phyloP scores from a whole-genome alignment of 371 early-diverging fungal genomes.

The Circinella minor region DNA sequence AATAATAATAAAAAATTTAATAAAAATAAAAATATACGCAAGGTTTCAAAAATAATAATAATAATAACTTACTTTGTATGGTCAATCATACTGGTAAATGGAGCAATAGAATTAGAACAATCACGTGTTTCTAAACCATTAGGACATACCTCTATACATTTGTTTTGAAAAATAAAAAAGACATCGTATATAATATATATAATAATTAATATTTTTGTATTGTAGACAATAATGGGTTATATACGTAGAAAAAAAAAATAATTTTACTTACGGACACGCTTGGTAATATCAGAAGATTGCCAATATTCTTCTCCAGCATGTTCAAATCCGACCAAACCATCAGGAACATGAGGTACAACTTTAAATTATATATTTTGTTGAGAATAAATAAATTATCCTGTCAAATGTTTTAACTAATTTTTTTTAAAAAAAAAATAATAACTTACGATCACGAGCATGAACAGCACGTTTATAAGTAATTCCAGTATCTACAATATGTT shows the following conservation, averaged over 20 bases:
- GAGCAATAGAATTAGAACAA: slow-evolving; percentile 23
- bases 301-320: slow-evolving; percentile 23
- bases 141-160: slow-evolving; percentile 18
- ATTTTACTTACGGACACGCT: too few species aligned
- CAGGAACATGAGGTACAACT: slow-evolving; percentile 24
- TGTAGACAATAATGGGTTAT: not conserved
- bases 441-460: slow-evolving; percentile 29
- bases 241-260: not conserved
- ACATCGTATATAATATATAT: too few species aligned
- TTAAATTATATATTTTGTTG: not conserved
- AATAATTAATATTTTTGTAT: not conserved
- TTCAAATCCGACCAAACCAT: slow-evolving; percentile 6
- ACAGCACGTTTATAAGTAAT: slow-evolving; percentile 21
- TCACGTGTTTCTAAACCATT: slow-evolving; percentile 17
- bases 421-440: too few species aligned
- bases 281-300: not conserved
- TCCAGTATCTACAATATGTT: slow-evolving; percentile 20
- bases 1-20: not conserved
- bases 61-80: too few species aligned
- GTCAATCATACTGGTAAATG: slow-evolving; percentile 4
- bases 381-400: too few species aligned
- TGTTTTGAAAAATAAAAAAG: too few species aligned
- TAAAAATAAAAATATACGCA: not conserved
- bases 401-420: too few species aligned
- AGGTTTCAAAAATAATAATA: too few species aligned